Base-by-base conservation (phyloP, 495 filamentous ascomycete species). In the Lasiosphaeris hirsuta region DNA sequence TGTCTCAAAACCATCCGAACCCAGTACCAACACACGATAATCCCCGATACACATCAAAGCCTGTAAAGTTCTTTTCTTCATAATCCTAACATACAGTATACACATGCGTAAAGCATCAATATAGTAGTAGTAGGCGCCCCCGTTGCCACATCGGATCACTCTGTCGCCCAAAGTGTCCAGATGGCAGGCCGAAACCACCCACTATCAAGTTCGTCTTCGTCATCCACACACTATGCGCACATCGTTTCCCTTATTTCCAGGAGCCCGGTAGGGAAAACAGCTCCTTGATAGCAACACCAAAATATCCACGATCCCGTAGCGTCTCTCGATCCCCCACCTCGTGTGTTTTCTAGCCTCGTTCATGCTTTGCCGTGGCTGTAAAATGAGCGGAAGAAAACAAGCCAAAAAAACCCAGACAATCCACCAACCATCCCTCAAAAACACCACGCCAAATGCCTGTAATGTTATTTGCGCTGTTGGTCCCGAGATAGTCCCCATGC, bases 81-180 rank as follows among this genome's bases (percentile, higher is more conserved):
- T 69, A 59, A 64, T 49, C 59, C 60, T 69, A 69, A 63, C 67
- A 67, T 69, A 63, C 64, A 63, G 52, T 69, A 65, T 69, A 69
- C 64, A 64, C 63, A 65, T 66, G 62, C 60, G 61, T 52, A 60
- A 60, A 60, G 66, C 67, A 62, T 63, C 58, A 64, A 61, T 64
- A 63, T 62, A 35, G 43, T 59, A 50, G 18, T 53, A 18, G 10
- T 35, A 47, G 49, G 18, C 34, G 7, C 34, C n/a, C n/a, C n/a
- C 36, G 46, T 15, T 13, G 15, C 34, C 42, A 34, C 34, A 13
- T 15, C 30, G 15, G 23, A 17, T 39, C 42, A 48, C 37, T 34
- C 19, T n/a, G 35, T 19, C 37, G 18, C 34, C 34, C 1, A n/a
- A 18, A 15, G 23, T 30, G 23, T 5, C 23, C 5, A 30, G 23